These are phyloP conservation scores for Fusarium pseudonygamai DNA, from an alignment of 2,329 filamentous ascomycete genomes.

Conservation along the genomic window DNA sequence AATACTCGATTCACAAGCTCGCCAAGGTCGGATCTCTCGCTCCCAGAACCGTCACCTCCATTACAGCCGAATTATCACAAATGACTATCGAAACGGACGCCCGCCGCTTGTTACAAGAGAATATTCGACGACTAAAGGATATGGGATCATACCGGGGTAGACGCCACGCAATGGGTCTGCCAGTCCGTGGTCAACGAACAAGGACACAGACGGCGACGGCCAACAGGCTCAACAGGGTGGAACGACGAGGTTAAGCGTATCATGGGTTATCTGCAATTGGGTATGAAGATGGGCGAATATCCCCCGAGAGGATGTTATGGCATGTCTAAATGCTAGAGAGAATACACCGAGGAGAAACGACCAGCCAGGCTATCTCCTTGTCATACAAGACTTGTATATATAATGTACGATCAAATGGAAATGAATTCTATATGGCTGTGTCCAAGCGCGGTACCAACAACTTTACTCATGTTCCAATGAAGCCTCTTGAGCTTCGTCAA, in stretches of 20 bases:
- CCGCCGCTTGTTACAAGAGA: slow-evolving; percentile 78
- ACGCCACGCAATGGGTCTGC: slow-evolving; percentile 91
- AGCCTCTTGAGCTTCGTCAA: slow-evolving; percentile 11
- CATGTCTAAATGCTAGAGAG: slow-evolving; percentile 1
- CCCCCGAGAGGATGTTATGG: background rate
- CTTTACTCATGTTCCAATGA: slow-evolving; percentile 2
- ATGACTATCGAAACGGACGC: slow-evolving; percentile 97
- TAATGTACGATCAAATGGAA: slow-evolving; percentile 42
- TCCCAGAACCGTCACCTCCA: slow-evolving; percentile 79
- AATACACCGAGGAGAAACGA: slow-evolving; percentile 1
- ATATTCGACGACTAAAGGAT: slow-evolving; percentile 86
- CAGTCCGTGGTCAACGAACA: slow-evolving; percentile 90
- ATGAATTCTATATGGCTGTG: slow-evolving; percentile 14
- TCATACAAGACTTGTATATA: slow-evolving; percentile 48
- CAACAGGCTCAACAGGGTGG: slow-evolving; percentile 69
- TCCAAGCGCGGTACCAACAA: background rate
- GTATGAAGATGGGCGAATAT: background rate
- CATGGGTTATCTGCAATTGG: background rate
- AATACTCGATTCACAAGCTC: slow-evolving; percentile 85
- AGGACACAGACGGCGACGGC: slow-evolving; percentile 74
- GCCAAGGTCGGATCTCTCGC: slow-evolving; percentile 80
- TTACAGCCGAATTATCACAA: slow-evolving; percentile 85
- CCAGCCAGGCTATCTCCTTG: slow-evolving; percentile 19
- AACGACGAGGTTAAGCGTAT: slow-evolving; percentile 48
- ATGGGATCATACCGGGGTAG: slow-evolving; percentile 91